phyloP scores from a whole-genome alignment of 306 rosid genomes.

The Trichosanthes cucumerina region DNA sequence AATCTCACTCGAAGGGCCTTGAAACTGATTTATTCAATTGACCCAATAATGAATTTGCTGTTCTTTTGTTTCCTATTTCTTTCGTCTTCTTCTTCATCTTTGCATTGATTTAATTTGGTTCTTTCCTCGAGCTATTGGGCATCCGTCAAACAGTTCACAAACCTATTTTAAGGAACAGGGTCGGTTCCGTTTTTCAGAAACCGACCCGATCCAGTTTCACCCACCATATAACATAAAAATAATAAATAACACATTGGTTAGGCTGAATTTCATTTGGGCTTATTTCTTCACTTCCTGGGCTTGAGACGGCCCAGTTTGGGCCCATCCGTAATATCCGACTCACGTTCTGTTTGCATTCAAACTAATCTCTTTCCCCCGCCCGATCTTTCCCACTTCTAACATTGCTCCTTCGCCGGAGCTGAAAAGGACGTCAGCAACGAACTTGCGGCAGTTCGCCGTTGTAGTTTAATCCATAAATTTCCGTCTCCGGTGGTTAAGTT shows the following conservation, averaged over 20 bases:
- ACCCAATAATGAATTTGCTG: no score
- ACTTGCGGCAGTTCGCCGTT: not conserved
- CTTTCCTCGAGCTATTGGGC: no score
- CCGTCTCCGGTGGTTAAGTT: not conserved
- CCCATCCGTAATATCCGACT: not conserved
- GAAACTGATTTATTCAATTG: no score
- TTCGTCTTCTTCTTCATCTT: no score
- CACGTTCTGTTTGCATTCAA: not conserved
- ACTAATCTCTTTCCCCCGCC: not conserved
- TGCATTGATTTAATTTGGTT: no score
- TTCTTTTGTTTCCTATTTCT: no score
- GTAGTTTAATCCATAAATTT: not conserved
- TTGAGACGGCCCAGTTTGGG: not conserved
- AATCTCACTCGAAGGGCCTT: no score
- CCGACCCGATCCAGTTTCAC: no score
- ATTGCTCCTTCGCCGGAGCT: not conserved
- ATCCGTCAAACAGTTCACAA: no score
- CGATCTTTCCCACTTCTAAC: not conserved
- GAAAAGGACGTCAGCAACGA: not conserved
- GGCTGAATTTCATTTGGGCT: not conserved
- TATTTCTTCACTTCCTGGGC: not conserved
- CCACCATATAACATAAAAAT: no score
- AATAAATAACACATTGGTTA: not conserved
- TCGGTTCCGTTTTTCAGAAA: no score
- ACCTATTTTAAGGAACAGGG: no score